Base-by-base conservation (phyloP, 352 stramenopile species). In the Phytophthora tentaculata region DNA sequence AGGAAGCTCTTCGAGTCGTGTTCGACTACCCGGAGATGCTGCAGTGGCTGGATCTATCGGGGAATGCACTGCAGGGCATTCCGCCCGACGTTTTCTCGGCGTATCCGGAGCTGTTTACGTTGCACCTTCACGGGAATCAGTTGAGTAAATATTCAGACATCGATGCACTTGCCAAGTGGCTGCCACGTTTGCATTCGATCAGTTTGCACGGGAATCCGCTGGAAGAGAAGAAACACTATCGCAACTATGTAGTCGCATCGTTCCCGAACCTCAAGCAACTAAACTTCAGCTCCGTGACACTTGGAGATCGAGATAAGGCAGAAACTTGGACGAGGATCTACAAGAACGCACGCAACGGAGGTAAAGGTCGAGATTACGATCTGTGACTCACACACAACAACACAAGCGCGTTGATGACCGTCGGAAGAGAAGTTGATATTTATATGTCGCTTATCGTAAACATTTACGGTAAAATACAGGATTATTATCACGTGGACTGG, bases 221-320 rank as follows among this genome's bases (percentile, higher is more conserved):
- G 6, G 89, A 91, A 41, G 84, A 95, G 61, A 95, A 93, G 73
- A 96, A 95, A 58, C 83, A 95, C 61, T 96, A 95, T 64, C 75
- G 80, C 22, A 95, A 88, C 70, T 97, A 93, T 67, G 80, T 92
- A 17, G 80, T 96, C 43, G 76, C 84, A 54, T 65, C 74, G n/a
- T 82, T 94, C 53, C 85, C 87, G 3, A 73, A 61, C 14, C 71
- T 96, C 19, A 73, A 74, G 59, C 79, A 94, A 70, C 77, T 95
- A 52, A 85, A 95, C 56, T 96, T 92, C 56, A 91, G 83, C 51
- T 84, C 48, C 20, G 73, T 96, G 48, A 94, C 86, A 1, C 73
- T 73, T 7, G 71, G 79, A 17, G 88, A 96, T 47, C 82, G 88
- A 24, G 81, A 87, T 5, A 78, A 81, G 14, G 84, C 85, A 22